Evolutionary conservation across 345 rosid genomes (phyloP), one percentile per base, ranked within the genome.

Genomic region (Mangifera indica): DNA sequence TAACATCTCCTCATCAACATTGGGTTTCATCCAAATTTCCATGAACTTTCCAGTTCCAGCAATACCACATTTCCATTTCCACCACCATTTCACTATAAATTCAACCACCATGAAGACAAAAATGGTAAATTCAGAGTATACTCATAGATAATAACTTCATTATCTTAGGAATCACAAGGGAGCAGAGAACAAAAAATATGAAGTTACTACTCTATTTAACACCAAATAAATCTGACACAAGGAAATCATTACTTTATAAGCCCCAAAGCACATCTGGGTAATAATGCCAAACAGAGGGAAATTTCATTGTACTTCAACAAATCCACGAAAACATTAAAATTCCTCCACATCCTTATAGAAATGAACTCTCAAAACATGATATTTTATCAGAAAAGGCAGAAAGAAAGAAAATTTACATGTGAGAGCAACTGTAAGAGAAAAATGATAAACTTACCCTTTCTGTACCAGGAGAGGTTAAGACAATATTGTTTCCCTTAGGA

Each of bases 401-500:
- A 63, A 20, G 14, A 2, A 65, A 25, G 55, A 49, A 14, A 54
- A 48, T 17, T 25, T 26, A 34, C 2, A 18, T 53, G 48, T 21
- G 51, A 22, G 37, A 40, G 4, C 21, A 10, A 56, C 21, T 3
- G 22, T 63, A 9, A 51, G 62, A 63, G 63, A 54, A 69, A n/a
- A 54, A 48, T 44, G 55, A 55, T 48, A 74, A 37, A 70, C 56
- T 71, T 67, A 91, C 99, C 89, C 78, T 78, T 79, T 83, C 83
- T 25, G 80, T 80, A 74, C 82, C 84, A 56, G 96, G 90, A 69
- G 99, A 82, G 69, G 92, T 85, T 75, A 93, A 81, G 78, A 93
- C 85, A 67, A 84, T 85, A 74, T 84, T 71, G 82, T 83, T 87
- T 63, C 88, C 87, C 49, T 62, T 72, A 21, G 92, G 93, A 68